A percentile compares a stretch with the other conserved stretches of the same genome.
Conservation (phyloP, 345 rosid genomes). For the Aurinia saxatilis region DNA sequence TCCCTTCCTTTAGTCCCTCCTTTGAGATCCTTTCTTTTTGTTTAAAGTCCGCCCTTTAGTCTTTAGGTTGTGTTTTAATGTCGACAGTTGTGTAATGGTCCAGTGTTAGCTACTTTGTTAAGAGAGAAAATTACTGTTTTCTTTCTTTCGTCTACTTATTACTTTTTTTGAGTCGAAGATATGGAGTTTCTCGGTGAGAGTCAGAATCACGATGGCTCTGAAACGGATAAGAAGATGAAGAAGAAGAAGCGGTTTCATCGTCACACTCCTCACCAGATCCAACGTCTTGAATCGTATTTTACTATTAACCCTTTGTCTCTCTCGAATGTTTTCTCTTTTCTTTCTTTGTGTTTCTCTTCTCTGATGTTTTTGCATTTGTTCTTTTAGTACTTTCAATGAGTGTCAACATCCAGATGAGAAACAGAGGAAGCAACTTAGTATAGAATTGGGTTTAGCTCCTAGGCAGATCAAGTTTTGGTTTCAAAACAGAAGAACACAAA, state of each 20-base stretch:
- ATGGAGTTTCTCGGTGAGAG: constrained; percentile 41
- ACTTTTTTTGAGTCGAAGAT: constrained; percentile 9
- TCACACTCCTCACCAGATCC: constrained; percentile 90
- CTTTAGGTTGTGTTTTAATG: constrained; percentile 15
- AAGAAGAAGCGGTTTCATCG: constrained; percentile 93
- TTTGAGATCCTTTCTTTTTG: background rate
- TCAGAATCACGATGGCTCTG: constrained; percentile 33
- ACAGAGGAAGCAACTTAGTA: constrained; percentile 74
- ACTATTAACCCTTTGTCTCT: background rate
- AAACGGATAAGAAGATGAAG: constrained; percentile 39
- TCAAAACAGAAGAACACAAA: constrained; percentile 93
- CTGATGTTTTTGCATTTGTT: background rate
- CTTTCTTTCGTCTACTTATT: background rate
- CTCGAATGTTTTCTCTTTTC: background rate
- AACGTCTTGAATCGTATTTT: constrained; percentile 80
- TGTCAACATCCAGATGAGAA: constrained; percentile 99
- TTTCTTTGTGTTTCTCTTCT: background rate
- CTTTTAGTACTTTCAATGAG: constrained; percentile 74
- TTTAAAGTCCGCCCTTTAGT: background rate
- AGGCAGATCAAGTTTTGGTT: constrained; percentile 99
- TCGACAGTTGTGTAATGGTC: constrained; percentile 24
- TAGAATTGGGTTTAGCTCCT: constrained; percentile 79
- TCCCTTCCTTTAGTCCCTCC: background rate
- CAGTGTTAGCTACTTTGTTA: background rate
- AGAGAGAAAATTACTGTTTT: background rate